Percentiles rank a stretch among this genome's conserved stretches.
phyloP scores from a whole-genome alignment of 2,329 filamentous ascomycete species.

The Microcyclosporella mali region DNA sequence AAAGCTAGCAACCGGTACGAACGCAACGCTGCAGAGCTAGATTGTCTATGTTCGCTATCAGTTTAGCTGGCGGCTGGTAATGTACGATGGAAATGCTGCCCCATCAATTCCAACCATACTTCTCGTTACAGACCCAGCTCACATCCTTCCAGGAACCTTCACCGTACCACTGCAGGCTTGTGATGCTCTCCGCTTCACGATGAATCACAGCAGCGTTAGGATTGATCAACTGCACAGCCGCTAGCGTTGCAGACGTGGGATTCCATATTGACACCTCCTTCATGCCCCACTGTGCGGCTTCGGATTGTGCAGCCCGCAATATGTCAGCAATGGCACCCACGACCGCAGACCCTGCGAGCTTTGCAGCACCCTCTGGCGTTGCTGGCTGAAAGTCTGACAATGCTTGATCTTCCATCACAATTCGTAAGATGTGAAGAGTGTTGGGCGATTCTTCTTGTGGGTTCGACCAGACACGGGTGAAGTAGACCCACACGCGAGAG shows the following conservation, averaged over 20 bases:
- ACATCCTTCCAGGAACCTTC: constrained; percentile 45
- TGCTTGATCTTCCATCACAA: constrained; percentile 56
- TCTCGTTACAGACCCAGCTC: constrained; percentile 71
- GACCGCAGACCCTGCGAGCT: constrained; percentile 13
- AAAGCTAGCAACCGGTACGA: too few species aligned
- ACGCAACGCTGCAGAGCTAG: constrained; percentile 6
- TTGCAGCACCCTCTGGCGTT: constrained; percentile 15
- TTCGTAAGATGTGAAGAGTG: constrained; percentile 61
- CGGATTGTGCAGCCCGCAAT: constrained; percentile 58
- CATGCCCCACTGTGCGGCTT: constrained; percentile 68
- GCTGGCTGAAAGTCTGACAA: constrained; percentile 22
- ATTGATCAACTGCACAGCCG: constrained; percentile 42
- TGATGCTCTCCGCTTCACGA: constrained; percentile 61
- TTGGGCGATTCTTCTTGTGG: constrained; percentile 54
- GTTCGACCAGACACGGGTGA: constrained; percentile 60
- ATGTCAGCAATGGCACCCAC: constrained; percentile 56
- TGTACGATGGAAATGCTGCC: too few species aligned
- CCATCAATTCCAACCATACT: constrained; percentile 66
- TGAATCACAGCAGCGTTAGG: constrained; percentile 46
- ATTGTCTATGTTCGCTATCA: neutral
- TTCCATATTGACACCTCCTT: constrained; percentile 76
- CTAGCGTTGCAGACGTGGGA: constrained; percentile 50
- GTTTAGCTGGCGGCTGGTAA: neutral
- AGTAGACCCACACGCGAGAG: constrained; percentile 65
- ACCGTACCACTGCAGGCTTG: constrained; percentile 67